Conservation (phyloP, 805 yeast genomes). For the Kodamaea laetipori region DNA sequence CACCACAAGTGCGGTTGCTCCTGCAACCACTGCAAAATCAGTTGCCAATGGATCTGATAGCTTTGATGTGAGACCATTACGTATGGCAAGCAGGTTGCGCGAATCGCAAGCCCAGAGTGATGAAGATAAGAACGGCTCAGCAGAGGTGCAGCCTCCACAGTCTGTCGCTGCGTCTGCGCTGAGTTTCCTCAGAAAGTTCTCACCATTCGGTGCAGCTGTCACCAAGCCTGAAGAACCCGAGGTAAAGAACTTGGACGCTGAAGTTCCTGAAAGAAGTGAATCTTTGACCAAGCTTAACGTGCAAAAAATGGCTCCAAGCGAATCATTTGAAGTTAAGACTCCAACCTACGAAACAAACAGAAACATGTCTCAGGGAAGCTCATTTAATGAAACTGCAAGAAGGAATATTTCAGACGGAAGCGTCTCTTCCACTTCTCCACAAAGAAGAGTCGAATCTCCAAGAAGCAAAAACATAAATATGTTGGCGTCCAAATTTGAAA, state of each 20-base stretch:
- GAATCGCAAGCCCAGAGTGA: constrained; percentile 11
- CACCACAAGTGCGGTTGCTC: constrained; percentile 3
- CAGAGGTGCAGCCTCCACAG: constrained; percentile 2
- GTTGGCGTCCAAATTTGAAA: constrained; percentile 29
- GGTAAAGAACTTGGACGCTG: neutral
- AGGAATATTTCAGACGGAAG: neutral
- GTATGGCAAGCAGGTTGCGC: constrained; percentile 59
- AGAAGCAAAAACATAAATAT: constrained; percentile 20
- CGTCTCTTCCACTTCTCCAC: neutral
- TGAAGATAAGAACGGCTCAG: neutral
- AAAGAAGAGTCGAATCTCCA: constrained; percentile 15
- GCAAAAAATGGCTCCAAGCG: neutral
- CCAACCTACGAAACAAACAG: too few relatives aligned
- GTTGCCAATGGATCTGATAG: constrained; percentile 13
- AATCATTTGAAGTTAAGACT: neutral
- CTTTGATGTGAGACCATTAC: constrained; percentile 63
- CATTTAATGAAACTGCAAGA: neutral
- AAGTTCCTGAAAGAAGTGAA: constrained; percentile 9
- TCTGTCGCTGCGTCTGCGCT: constrained; percentile 12
- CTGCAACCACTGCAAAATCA: constrained; percentile 1
- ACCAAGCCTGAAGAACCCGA: constrained; percentile 6
- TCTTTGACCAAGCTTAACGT: constrained; percentile 8
- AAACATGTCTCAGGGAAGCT: too few relatives aligned
- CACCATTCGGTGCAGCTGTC: constrained; percentile 15
- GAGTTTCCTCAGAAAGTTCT: constrained; percentile 18